Evolutionary conservation across 2,329 filamentous ascomycete genomes (phyloP).

Genomic region (Sphaerulina musiva): DNA sequence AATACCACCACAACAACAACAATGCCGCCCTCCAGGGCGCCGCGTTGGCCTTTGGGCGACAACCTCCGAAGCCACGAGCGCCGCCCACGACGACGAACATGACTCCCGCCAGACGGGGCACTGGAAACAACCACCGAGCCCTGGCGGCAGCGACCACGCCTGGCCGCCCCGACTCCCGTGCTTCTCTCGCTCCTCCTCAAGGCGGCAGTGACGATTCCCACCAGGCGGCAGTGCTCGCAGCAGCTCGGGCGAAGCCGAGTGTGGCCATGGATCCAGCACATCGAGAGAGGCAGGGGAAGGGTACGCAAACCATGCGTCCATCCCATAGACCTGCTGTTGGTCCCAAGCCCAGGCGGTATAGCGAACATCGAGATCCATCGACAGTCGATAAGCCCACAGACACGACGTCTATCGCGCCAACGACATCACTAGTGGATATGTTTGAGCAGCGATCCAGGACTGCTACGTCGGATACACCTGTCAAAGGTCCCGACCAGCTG

Average conservation of each 20-base stretch:
- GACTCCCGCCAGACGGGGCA: background rate
- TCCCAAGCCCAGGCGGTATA: conserved; percentile 29
- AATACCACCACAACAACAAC: background rate
- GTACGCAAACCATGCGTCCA: background rate
- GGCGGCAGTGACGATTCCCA: conserved; percentile 17
- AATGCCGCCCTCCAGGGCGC: conserved; percentile 47
- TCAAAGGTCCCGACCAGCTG: conserved; percentile 18
- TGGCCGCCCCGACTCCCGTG: conserved; percentile 11
- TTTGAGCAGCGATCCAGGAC: conserved; percentile 52
- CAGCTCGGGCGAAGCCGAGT: conserved; percentile 20
- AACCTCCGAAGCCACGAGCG: conserved; percentile 20
- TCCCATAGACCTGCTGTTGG: conserved; percentile 21
- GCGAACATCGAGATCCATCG: conserved; percentile 14
- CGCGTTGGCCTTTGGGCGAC: conserved; percentile 44
- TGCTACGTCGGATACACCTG: conserved; percentile 9
- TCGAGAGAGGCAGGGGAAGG: background rate
- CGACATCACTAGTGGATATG: conserved; percentile 59
- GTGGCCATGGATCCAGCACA: conserved; percentile 3
- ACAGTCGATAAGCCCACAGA: conserved; percentile 22
- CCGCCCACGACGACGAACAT: conserved; percentile 7
- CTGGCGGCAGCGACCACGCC: conserved; percentile 33
- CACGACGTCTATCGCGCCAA: conserved; percentile 41
- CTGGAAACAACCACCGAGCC: conserved; percentile 17
- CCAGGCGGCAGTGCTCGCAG: conserved; percentile 28
- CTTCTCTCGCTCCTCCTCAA: conserved; percentile 10